Evolutionary conservation across 306 rosid genomes (phyloP), one percentile per base, ranked within the genome.

Genomic region (Cucurbita moschata): DNA sequence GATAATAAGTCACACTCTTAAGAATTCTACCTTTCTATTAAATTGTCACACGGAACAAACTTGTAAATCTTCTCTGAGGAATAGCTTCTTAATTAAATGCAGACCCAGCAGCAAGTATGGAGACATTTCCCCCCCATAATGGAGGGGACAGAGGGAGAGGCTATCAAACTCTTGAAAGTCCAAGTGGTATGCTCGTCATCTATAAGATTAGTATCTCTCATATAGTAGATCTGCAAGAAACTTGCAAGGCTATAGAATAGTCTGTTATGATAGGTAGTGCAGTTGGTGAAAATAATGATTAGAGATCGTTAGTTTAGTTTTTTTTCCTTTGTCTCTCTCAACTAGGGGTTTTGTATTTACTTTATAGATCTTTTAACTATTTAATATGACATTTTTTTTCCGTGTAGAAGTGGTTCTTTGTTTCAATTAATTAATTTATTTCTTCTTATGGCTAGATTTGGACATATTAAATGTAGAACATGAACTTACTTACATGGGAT

Each of bases 21-120:
- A 19, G 6, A 46, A 50, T 58, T 13, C 54, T 30, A 43, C 18
- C 8, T 64, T 7, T 5, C 38, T 15, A 37, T 76, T 19, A 9
- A 38, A 54, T n/a, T n/a, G 42, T 50, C 65, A 15, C 40, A 4
- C n/a, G 26, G 26, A 61, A 40, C 39, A 4, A 71, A 23, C n/a
- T 40, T 18, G n/a, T 10, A 65, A 18, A 46, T 61, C 16, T 19
- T 43, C 58, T 49, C 37, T 49, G 58, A 74, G 61, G 43, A 58
- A 18, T 46, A n/a, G 65, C 12, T 73, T 76, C 12, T 50, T 44
- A 50, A 35, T 76, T 53, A 26, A 70, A 50, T 73, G 84, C 79
- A 91, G 99, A 49, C 35, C 87, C 90, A 57, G 87, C 74, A 72
- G 91, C 96, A 52, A 91, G 79, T 61, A 43, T 91, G 96, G 96